Evolutionary conservation across 163 green algal genomes (phyloP), one percentile per base, ranked within the genome.

Genomic region (Trebouxiophyceae sp.): DNA sequence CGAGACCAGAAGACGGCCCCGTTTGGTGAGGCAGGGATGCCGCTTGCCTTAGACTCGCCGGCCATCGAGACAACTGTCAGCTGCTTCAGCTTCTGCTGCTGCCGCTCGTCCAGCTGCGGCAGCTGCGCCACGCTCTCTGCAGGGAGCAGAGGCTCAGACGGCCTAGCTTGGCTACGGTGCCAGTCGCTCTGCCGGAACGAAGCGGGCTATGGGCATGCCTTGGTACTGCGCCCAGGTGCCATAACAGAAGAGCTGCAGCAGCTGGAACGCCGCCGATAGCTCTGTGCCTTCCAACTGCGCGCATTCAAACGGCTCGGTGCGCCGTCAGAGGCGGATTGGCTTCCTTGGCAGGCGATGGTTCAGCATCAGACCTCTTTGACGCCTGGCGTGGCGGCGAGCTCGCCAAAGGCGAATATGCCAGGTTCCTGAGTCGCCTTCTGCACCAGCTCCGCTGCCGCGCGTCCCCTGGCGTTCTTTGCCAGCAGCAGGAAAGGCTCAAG

Each of bases 191-290:
- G 8, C 12, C 16, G 39, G 12, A 50, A 50, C 8, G 8, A 50
- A 8, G 16, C 39, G 39, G 12, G 16, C 16, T 50, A n/a, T 50
- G 39, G 16, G 16, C 39, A 50, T 50, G 39, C 87, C 79, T 69
- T 76, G 78, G 65, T 94, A 96, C 2, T 94, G 81, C 0, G 63
- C 2, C 82, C 83, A 96, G 0, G 81, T 95, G 31, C 91, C 91
- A 63, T 92, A 92, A 2, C 85, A 83, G 69, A 95, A 96, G 0
- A 96, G 68, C 47, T 89, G 55, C 29, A 97, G 77, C 12, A 95
- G 72, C 0, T 70, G 30, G 19, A 78, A 63, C 19, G 72, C 74
- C 0, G 66, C 5, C 1, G 72, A 74, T 31, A 86, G 63, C 20
- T 95, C 86, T 1, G 72, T 75, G 26, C 54, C 45, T 30, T 62